Evolutionary conservation across 164 flowering plant genomes (phyloP), one percentile per base, ranked within the genome.

Genomic region (Macadamia integrifolia): DNA sequence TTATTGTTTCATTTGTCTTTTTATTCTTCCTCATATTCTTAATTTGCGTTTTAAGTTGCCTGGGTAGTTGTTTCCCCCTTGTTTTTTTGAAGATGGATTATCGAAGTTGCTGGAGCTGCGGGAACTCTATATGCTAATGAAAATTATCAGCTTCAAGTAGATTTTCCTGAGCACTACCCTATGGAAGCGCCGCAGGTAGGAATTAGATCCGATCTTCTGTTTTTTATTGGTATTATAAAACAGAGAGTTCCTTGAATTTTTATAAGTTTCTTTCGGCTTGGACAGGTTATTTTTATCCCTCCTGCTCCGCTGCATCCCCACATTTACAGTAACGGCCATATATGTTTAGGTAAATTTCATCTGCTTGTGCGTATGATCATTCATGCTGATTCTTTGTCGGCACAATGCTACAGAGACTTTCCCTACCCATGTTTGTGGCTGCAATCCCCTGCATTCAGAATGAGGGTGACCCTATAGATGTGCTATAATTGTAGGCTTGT

Each of bases 291-390:
- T 63, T 93, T 93, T 82, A 30, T 87, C 12, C 84, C 79, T 50
- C 97, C 97, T 61, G 96, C 98, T 42, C 98, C 98, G 8, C 66
- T 83, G 78, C 98, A 93, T 76, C 96, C 97, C 68, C 97, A 93
- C 67, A 91, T 93, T 52, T 93, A 93, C 62, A 91, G 98, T 85
- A 91, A 93, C 67, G 97, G 97, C 1, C 98, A 93, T 72, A 93
- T 93, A 61, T 93, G 98, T 82, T 82, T 93, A 84, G 97, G 97
- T 91, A 80, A 77, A 50, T 29, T 60, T 60, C 8, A 31, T 44
- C 23, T 18, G 14, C 32, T 18, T 12, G 9, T 23, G 55, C 4
- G 18, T 63, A 2, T 6, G 14, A 44, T 12, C 42, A 35, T 35
- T 28, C 30, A 58, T 58, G 13, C 57, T 13, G 57, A 52, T 17